Percentiles rank a stretch among this genome's conserved stretches.
These are phyloP conservation scores for Botrytis tulipae DNA, from an alignment of 2,329 filamentous ascomycete species.

Conservation along the genomic window DNA sequence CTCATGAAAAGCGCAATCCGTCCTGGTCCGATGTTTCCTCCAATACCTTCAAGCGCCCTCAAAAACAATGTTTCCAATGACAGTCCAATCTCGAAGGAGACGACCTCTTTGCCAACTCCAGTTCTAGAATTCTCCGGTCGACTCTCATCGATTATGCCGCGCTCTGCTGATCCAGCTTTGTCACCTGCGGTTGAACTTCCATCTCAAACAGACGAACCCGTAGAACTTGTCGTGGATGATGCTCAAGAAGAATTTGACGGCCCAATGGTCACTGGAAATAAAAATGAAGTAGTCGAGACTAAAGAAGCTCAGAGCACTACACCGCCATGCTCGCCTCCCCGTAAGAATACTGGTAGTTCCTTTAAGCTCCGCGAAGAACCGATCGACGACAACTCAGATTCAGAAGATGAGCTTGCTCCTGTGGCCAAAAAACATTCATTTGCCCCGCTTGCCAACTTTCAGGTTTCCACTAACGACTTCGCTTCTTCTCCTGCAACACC, in stretches of 20 bases:
- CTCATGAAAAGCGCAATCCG: constrained; percentile 32
- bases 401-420: constrained; percentile 52
- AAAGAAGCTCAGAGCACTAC: constrained; percentile 27
- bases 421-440: constrained; percentile 35
- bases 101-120: neutral
- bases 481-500: constrained; percentile 45
- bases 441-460: constrained; percentile 32
- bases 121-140: constrained; percentile 41
- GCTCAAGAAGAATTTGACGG: constrained; percentile 20
- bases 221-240: neutral
- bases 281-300: constrained; percentile 22
- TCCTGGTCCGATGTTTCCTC: constrained; percentile 29
- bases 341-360: constrained; percentile 22
- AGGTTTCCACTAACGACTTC: constrained; percentile 36
- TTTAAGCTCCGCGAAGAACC: constrained; percentile 51
- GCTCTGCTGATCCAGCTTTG: constrained; percentile 37
- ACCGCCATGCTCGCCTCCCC: constrained; percentile 30
- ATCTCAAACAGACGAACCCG: constrained; percentile 25
- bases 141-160: constrained; percentile 43
- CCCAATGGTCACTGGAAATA: constrained; percentile 26
- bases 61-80: constrained; percentile 13
- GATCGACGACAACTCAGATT: constrained; percentile 50
- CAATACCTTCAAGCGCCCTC: constrained; percentile 26
- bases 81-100: constrained; percentile 8
- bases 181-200: constrained; percentile 14